phyloP scores from a whole-genome alignment of 805 yeast genomes.

The Metschnikowia rubicola region DNA sequence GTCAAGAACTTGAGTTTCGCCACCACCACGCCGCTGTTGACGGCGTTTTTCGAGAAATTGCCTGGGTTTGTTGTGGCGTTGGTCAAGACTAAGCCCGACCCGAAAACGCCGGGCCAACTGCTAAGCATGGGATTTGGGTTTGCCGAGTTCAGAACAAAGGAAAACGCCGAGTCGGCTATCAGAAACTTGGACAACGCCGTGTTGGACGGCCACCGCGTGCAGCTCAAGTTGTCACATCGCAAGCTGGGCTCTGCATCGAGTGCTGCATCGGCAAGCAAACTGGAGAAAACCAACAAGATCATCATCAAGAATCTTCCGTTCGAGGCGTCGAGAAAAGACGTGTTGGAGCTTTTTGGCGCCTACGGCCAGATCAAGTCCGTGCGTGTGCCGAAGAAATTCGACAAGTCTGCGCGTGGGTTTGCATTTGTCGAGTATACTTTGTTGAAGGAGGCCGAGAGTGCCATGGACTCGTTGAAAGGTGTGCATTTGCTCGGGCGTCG shows the following conservation, averaged over 20 bases:
- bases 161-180: slow-evolving; percentile 76
- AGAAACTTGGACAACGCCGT: slow-evolving; percentile 68
- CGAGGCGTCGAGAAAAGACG: slow-evolving; percentile 89
- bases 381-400: slow-evolving; percentile 94
- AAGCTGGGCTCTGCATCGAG: slow-evolving; percentile 39
- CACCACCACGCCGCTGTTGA: slow-evolving; percentile 59
- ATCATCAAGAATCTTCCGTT: slow-evolving; percentile 96
- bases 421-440: slow-evolving; percentile 92
- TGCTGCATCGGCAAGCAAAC: slow-evolving; percentile 26
- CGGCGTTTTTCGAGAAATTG: slow-evolving; percentile 60
- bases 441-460: slow-evolving; percentile 85
- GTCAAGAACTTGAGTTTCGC: slow-evolving; percentile 88
- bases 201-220: slow-evolving; percentile 86
- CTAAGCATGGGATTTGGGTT: slow-evolving; percentile 98
- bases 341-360: slow-evolving; percentile 88
- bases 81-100: slow-evolving; percentile 84
- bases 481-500: slow-evolving; percentile 96
- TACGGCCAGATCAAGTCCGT: slow-evolving; percentile 94
- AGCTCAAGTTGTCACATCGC: slow-evolving; percentile 84
- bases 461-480: slow-evolving; percentile 90
- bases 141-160: slow-evolving; percentile 79
- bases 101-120: slow-evolving; percentile 61
- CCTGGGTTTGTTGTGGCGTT: slow-evolving; percentile 81
- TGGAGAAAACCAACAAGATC: slow-evolving; percentile 62
- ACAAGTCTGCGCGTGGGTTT: slow-evolving; percentile 93